Evolutionary conservation across 1,284 basidiomycete species (phyloP).

Genomic region (Cutaneotrichosporon daszewskae): DNA sequence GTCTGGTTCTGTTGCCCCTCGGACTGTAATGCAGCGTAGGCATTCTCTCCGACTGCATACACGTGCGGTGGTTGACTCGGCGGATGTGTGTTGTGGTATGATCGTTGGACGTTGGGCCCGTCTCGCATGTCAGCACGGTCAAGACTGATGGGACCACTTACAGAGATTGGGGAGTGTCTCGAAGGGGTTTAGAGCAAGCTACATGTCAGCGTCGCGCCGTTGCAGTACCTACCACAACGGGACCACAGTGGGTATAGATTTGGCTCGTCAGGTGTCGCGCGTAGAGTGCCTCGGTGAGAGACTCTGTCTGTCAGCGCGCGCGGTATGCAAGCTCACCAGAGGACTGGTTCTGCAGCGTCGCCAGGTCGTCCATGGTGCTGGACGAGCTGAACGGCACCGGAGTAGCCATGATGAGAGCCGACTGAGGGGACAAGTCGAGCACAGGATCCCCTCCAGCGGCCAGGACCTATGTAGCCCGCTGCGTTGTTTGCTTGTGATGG

Average conservation of each 20-base stretch:
- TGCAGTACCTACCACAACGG: slow-evolving; percentile 8
- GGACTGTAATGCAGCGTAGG: slow-evolving; percentile 10
- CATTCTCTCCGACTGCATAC: slow-evolving; percentile 15
- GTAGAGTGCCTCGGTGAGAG: slow-evolving; percentile 14
- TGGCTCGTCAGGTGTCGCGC: slow-evolving; percentile 7
- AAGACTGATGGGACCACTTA: background rate
- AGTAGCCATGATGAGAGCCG: background rate
- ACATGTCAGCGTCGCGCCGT: background rate
- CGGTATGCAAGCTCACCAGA: background rate
- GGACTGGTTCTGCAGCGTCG: slow-evolving; percentile 5
- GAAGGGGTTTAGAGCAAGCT: slow-evolving; percentile 18
- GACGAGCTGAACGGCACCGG: background rate
- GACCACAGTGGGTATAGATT: slow-evolving; percentile 16
- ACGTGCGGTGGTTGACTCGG: slow-evolving; percentile 15
- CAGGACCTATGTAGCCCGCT: background rate
- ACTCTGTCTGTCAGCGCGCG: slow-evolving; percentile 7
- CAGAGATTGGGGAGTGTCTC: slow-evolving; percentile 13
- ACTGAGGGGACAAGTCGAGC: background rate
- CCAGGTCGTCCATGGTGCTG: slow-evolving; percentile 1
- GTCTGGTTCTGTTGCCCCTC: slow-evolving; percentile 12
- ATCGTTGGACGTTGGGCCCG: slow-evolving; percentile 4
- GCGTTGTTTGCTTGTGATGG: background rate
- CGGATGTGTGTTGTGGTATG: slow-evolving; percentile 10
- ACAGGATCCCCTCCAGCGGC: too few species aligned
- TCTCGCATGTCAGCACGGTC: slow-evolving; percentile 3